A percentile compares a stretch with the other conserved stretches of the same genome.
Conservation (phyloP, 2,329 filamentous ascomycete species). For the Nigrospora sphaerica region DNA sequence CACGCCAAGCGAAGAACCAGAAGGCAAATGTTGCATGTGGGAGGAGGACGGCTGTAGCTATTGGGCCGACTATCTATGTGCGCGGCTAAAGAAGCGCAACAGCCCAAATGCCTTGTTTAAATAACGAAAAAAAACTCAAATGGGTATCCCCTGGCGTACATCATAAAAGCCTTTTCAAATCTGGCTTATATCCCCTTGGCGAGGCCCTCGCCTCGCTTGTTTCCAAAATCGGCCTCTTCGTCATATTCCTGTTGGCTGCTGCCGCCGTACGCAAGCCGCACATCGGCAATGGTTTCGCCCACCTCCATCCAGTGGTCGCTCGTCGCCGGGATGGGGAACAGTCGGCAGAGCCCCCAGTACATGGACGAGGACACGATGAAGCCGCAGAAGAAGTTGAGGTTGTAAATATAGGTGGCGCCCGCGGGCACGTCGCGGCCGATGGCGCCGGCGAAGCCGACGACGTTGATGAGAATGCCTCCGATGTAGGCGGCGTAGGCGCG, state of each 20-base stretch:
- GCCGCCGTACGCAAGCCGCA: constrained; percentile 38
- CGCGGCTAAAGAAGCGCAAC: too few species aligned
- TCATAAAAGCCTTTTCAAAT: too few species aligned
- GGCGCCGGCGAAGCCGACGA: constrained; percentile 83
- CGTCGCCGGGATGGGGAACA: constrained; percentile 67
- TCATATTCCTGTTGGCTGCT: constrained; percentile 29
- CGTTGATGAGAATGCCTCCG: constrained; percentile 77
- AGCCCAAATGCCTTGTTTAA: too few species aligned
- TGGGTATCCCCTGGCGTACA: too few species aligned
- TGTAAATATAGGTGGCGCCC: constrained; percentile 80
- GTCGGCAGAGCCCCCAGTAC: constrained; percentile 64
- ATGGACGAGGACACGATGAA: constrained; percentile 61
- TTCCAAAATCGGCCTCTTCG: constrained; percentile 23
- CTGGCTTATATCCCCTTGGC: neutral
- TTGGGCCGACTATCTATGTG: too few species aligned
- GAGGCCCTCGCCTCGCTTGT: constrained; percentile 10
- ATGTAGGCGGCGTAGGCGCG: constrained; percentile 79
- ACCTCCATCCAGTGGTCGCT: constrained; percentile 58
- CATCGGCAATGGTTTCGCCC: constrained; percentile 41
- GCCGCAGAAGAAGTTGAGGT: constrained; percentile 83
- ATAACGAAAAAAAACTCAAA: too few species aligned
- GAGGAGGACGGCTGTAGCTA: too few species aligned
- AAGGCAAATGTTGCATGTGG: too few species aligned
- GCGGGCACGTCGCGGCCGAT: constrained; percentile 65
- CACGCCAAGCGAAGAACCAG: too few species aligned